Base-by-base conservation (phyloP, 1,284 basidiomycete genomes). In the Xerocomus minutiporus region DNA sequence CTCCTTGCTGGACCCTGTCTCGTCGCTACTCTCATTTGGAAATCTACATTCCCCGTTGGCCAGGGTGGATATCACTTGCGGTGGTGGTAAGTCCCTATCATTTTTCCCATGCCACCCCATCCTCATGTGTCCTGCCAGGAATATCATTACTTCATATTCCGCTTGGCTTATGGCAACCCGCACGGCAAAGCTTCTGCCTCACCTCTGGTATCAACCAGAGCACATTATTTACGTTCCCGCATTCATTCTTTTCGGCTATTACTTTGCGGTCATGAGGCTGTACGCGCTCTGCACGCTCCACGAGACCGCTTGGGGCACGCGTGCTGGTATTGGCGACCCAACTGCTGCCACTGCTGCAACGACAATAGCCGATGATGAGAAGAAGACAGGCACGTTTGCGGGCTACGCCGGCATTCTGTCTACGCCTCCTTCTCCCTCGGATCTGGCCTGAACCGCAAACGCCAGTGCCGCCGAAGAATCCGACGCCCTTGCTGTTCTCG, bases 201-300 rank as follows among this genome's bases (percentile, higher is more conserved):
- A 95, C 74, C 76, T 95, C 4, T 94, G 91, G 90, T 66, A 84
- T 55, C 78, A 87, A 36, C 93, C 93, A 1, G 81, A 86, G 64
- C 88, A 95, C 65, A 81, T 95, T 62, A 84, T 95, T 61, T 84
- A 92, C 68, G 88, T 95, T 11, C 92, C 92, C 4, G 91, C 89
- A n/a, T 95, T 93, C 73, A 91, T 94, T 63, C 64, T 86, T 5
- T 94, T 94, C 65, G 91, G 91, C 25, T 94, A 95, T 70, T 88
- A 88, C 72, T 92, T 91, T 61, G 84, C 89, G 12, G 73, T 92
- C 61, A 92, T 93, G 90, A 93, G 92, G 71, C 59, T 93, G 41
- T 93, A 93, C 67, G 89, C 90, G 26, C 34, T 28, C 35, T 17
- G n/a, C 20, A 38, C 20, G 23, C 32, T 17, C 8, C 45, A 26